Conservation (phyloP, 148 eudicot genomes). For the Diospyros lotus region DNA sequence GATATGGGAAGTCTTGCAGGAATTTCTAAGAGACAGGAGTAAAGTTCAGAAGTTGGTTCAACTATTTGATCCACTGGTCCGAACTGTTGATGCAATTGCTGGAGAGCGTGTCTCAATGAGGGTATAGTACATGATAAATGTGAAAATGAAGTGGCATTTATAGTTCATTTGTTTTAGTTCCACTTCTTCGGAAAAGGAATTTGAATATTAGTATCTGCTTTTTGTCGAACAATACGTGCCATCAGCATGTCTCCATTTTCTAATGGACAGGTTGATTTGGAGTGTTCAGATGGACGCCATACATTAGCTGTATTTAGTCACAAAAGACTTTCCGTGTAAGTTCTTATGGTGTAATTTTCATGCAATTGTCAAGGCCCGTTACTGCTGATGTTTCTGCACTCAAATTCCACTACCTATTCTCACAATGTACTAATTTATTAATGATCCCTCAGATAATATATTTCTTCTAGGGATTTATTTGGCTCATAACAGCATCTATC, state of each 20-base stretch:
- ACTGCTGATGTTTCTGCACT: no score
- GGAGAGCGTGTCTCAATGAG: constrained; percentile 98
- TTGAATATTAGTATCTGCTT: background rate
- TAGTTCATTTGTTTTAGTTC: background rate
- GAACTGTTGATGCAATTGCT: constrained; percentile 64
- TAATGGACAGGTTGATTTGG: constrained; percentile 80
- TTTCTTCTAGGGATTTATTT: background rate
- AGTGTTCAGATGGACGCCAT: constrained; percentile 67
- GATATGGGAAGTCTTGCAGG: constrained; percentile 45
- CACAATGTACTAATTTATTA: background rate
- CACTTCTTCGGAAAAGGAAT: background rate
- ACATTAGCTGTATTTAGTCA: constrained; percentile 85
- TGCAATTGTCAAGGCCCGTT: no score
- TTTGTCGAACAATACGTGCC: background rate
- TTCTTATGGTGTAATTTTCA: background rate
- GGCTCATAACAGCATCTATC: background rate
- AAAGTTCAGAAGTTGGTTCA: constrained; percentile 79
- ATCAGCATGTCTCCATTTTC: constrained; percentile 3
- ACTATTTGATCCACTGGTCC: constrained; percentile 80
- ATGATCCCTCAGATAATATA: background rate
- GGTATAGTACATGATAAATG: constrained; percentile 31
- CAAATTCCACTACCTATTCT: background rate
- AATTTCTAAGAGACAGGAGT: constrained; percentile 67
- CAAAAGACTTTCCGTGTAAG: constrained; percentile 71
- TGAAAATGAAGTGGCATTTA: background rate